A percentile compares a stretch with the other conserved stretches of the same genome.
Conservation (phyloP, 345 rosid species). For the Arabidopsis arenosa region DNA sequence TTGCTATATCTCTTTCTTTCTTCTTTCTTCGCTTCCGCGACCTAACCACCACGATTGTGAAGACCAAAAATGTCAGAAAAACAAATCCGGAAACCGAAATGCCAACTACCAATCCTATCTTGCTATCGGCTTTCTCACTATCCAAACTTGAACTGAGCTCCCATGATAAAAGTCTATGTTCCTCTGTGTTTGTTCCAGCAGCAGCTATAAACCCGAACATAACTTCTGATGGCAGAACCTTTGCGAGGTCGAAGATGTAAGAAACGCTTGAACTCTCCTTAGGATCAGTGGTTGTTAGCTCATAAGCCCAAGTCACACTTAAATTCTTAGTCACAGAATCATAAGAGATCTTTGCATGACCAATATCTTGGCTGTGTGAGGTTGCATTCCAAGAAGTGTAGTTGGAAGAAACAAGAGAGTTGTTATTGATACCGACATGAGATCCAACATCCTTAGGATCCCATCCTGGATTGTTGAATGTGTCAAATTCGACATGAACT, state of each 20-base stretch:
- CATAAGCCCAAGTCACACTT: slow-evolving; percentile 47
- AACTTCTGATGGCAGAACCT: slow-evolving; percentile 48
- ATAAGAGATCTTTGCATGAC: slow-evolving; percentile 43
- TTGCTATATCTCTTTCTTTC: background rate
- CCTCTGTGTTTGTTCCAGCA: slow-evolving; percentile 2
- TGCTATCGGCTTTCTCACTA: background rate
- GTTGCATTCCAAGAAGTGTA: slow-evolving; percentile 45
- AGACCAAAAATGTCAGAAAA: background rate
- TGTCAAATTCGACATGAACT: slow-evolving; percentile 51
- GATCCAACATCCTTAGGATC: slow-evolving; percentile 42
- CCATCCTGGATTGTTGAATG: slow-evolving; percentile 31
- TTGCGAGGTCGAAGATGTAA: slow-evolving; percentile 45
- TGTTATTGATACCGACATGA: slow-evolving; percentile 50
- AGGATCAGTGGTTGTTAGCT: slow-evolving; percentile 8
- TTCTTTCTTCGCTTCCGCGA: slow-evolving; percentile 9
- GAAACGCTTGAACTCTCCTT: slow-evolving; percentile 42
- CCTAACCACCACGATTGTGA: slow-evolving; percentile 1
- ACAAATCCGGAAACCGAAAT: slow-evolving; percentile 29
- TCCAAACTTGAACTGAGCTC: slow-evolving; percentile 40
- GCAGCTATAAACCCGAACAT: slow-evolving; percentile 53
- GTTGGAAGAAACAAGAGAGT: slow-evolving; percentile 27
- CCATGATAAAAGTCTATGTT: slow-evolving; percentile 46
- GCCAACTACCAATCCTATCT: slow-evolving; percentile 7
- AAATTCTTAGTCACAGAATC: slow-evolving; percentile 45
- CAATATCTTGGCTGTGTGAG: slow-evolving; percentile 28